phyloP scores from a whole-genome alignment of 2,329 filamentous ascomycete species.

The Claviceps humidiphila region DNA sequence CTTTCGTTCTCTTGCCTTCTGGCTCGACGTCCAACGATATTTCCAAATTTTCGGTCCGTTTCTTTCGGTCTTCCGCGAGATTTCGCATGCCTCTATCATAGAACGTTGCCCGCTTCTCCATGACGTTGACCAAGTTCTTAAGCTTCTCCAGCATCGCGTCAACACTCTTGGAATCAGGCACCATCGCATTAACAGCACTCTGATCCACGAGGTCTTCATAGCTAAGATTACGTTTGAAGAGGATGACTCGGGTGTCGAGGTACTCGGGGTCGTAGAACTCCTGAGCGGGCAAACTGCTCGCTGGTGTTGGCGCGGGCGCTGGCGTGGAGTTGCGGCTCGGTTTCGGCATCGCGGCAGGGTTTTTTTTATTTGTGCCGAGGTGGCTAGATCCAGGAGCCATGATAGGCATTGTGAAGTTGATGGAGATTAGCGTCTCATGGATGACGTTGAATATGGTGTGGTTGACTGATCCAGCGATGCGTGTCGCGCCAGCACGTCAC shows the following conservation, averaged over 20 bases:
- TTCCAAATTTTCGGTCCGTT: slow-evolving; percentile 41
- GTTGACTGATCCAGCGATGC: slow-evolving; percentile 4
- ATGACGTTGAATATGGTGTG: slow-evolving; percentile 4
- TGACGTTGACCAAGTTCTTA: slow-evolving; percentile 49
- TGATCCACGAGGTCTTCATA: slow-evolving; percentile 60
- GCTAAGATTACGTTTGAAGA: slow-evolving; percentile 40
- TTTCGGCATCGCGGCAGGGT: slow-evolving; percentile 44
- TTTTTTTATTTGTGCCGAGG: slow-evolving; percentile 54
- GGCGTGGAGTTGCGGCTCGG: slow-evolving; percentile 73
- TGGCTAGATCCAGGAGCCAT: slow-evolving; percentile 49
- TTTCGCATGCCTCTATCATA: slow-evolving; percentile 65
- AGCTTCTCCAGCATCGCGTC: slow-evolving; percentile 52
- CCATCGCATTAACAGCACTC: slow-evolving; percentile 39
- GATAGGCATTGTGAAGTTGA: slow-evolving; percentile 2
- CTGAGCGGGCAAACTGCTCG: slow-evolving; percentile 39
- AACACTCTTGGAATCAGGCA: slow-evolving; percentile 50
- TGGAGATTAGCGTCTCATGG: slow-evolving; percentile 3
- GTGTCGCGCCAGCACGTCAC: slow-evolving; percentile 4
- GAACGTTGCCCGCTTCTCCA: slow-evolving; percentile 52
- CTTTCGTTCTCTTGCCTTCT: slow-evolving; percentile 46
- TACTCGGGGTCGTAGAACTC: slow-evolving; percentile 49
- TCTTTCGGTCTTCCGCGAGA: slow-evolving; percentile 52
- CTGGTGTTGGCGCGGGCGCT: slow-evolving; percentile 33
- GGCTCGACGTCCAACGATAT: slow-evolving; percentile 33
- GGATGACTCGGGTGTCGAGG: slow-evolving; percentile 49